Evolutionary conservation across 768 basidiomycete species (phyloP).

Genomic region (Boletus edulis): DNA sequence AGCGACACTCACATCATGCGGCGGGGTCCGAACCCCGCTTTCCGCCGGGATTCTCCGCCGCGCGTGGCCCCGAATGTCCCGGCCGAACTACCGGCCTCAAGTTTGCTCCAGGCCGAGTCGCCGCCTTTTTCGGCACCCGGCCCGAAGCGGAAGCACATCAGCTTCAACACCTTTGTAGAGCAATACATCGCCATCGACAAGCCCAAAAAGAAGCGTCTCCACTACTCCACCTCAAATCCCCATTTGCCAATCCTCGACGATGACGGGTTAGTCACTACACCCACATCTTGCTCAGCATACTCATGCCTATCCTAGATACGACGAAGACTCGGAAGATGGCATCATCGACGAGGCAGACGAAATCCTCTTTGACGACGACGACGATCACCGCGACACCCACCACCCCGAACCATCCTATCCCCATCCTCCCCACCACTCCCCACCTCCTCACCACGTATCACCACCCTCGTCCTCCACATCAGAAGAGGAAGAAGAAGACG

Average conservation of each 20-base stretch:
- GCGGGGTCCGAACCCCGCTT: slow-evolving; percentile 44
- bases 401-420: slow-evolving; percentile 16
- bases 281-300: background rate
- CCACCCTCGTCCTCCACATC: slow-evolving; percentile 34
- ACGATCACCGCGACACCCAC: slow-evolving; percentile 13
- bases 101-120: slow-evolving; percentile 19
- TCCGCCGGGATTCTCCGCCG: slow-evolving; percentile 70
- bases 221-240: slow-evolving; percentile 10
- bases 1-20: slow-evolving; percentile 81
- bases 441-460: slow-evolving; percentile 20
- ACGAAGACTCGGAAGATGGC: slow-evolving; percentile 64
- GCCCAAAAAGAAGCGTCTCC: slow-evolving; percentile 41
- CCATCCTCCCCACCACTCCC: slow-evolving; percentile 19
- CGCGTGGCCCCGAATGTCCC: slow-evolving; percentile 36
- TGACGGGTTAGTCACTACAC: slow-evolving; percentile 53
- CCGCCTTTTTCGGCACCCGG: slow-evolving; percentile 11
- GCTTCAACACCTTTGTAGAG: slow-evolving; percentile 97
- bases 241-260: slow-evolving; percentile 41
- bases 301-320: slow-evolving; percentile 45
- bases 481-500: slow-evolving; percentile 46
- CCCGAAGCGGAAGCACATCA: slow-evolving; percentile 83
- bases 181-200: slow-evolving; percentile 92
- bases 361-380: slow-evolving; percentile 27
- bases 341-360: slow-evolving; percentile 49
- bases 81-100: slow-evolving; percentile 8